Evolutionary conservation across 805 yeast genomes (phyloP).

Genomic region (Candida xiaguanensis): DNA sequence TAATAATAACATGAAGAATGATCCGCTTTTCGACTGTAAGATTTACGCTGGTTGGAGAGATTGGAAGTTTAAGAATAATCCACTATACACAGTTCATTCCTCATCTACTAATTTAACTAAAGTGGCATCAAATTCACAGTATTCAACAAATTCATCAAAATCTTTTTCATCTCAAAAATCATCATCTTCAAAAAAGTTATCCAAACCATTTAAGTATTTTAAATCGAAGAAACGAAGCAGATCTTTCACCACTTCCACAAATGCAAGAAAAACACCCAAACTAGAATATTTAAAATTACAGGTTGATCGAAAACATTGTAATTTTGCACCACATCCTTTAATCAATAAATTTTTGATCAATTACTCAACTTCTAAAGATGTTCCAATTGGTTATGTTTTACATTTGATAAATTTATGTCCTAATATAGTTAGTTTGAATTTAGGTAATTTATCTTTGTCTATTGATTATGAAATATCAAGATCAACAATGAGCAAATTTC

Average conservation of each 20-base stretch:
- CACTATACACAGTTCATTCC: constrained; percentile 45
- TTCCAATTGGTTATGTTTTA: constrained; percentile 73
- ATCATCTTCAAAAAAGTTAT: constrained; percentile 13
- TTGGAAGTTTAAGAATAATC: constrained; percentile 78
- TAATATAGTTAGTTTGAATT: constrained; percentile 50
- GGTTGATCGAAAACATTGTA: not conserved
- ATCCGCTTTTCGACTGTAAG: constrained; percentile 12
- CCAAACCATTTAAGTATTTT: constrained; percentile 20
- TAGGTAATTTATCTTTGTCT: constrained; percentile 62
- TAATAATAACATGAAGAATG: constrained; percentile 4
- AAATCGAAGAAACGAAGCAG: constrained; percentile 16
- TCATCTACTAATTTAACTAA: constrained; percentile 15
- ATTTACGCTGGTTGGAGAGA: constrained; percentile 87
- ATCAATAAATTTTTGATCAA: constrained; percentile 58
- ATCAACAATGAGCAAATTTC: constrained; percentile 31
- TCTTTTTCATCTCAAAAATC: constrained; percentile 16
- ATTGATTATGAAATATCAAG: constrained; percentile 57
- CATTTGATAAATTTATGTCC: constrained; percentile 69
- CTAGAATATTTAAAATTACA: constrained; percentile 9
- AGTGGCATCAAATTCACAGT: constrained; percentile 16
- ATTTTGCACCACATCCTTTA: constrained; percentile 46
- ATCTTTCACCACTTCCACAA: constrained; percentile 4
- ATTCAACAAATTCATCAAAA: constrained; percentile 14
- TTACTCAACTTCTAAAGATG: constrained; percentile 65
- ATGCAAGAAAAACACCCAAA: constrained; percentile 8